Evolutionary conservation across 352 stramenopile genomes (phyloP).

Genomic region (Globisporangium barbulae): DNA sequence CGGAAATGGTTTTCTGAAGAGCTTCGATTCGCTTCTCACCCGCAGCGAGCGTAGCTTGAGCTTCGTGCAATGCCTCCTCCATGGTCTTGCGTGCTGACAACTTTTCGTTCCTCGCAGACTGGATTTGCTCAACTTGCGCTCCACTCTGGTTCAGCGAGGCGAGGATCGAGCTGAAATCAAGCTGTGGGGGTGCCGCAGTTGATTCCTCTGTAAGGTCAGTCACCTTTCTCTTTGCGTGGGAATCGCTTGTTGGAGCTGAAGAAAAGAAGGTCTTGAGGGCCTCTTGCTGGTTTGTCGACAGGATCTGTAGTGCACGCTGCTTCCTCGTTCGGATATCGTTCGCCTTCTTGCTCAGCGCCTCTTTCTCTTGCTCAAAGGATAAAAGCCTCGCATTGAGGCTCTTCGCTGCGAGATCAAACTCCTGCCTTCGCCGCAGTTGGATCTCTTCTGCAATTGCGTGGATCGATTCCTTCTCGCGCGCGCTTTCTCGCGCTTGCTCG

Average conservation of each 20-base stretch:
- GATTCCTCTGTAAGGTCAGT: background rate
- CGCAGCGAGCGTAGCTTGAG: slow-evolving; percentile 20
- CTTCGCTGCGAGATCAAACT: slow-evolving; percentile 30
- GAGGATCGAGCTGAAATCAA: slow-evolving; percentile 43
- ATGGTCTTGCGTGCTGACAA: slow-evolving; percentile 23
- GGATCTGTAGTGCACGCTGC: slow-evolving; percentile 47
- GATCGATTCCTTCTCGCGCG: slow-evolving; percentile 8
- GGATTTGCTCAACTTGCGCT: slow-evolving; percentile 23
- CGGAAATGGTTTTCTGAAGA: slow-evolving; percentile 4
- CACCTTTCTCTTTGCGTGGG: background rate
- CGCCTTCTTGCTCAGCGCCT: slow-evolving; percentile 26
- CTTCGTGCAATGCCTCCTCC: slow-evolving; percentile 27
- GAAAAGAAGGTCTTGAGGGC: slow-evolving; percentile 49
- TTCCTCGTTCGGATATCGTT: slow-evolving; percentile 35
- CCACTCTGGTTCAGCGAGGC: slow-evolving; percentile 35
- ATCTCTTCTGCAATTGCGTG: slow-evolving; percentile 31
- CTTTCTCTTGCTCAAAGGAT: slow-evolving; percentile 39
- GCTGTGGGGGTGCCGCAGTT: slow-evolving; percentile 2
- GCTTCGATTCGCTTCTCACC: slow-evolving; percentile 27
- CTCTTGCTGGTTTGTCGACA: slow-evolving; percentile 56
- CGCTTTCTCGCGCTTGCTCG: slow-evolving; percentile 6
- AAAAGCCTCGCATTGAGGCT: slow-evolving; percentile 34
- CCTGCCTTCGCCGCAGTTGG: slow-evolving; percentile 27
- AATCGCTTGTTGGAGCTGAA: slow-evolving; percentile 2
- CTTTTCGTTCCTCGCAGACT: slow-evolving; percentile 25